Conservation (phyloP, 257 asterid genomes). For the Solanum dulcamara region DNA sequence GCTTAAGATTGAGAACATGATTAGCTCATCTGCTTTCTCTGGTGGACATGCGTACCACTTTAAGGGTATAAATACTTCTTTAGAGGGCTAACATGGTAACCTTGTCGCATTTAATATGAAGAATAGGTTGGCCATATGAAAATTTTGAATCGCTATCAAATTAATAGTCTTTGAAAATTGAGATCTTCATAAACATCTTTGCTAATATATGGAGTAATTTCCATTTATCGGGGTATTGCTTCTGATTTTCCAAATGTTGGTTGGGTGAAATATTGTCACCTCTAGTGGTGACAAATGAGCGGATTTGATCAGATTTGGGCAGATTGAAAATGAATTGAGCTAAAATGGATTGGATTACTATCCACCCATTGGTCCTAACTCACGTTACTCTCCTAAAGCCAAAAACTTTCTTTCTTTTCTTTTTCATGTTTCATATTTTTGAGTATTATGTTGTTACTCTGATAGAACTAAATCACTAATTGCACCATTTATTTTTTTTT, state of each 20-base stretch:
- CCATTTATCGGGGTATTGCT: neutral
- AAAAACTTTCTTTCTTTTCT: neutral
- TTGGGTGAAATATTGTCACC: neutral
- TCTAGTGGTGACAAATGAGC: neutral
- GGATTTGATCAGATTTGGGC: neutral
- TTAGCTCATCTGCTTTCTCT: neutral
- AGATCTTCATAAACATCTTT: neutral
- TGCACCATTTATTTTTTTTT: neutral
- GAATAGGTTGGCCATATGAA: neutral
- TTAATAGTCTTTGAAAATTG: neutral
- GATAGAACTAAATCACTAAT: neutral
- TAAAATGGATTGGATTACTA: neutral
- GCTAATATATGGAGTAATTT: neutral
- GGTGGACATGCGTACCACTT: neutral
- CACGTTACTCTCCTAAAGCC: neutral
- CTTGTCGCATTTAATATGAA: neutral
- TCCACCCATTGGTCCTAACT: neutral
- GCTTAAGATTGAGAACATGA: neutral
- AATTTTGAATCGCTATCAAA: neutral
- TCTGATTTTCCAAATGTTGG: neutral
- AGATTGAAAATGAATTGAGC: neutral
- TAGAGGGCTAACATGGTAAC: neutral
- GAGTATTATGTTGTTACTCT: neutral
- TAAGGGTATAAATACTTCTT: neutral
- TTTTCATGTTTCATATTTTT: neutral